Evolutionary conservation across 768 basidiomycete species (phyloP).

Genomic region (Russula ochroleuca): DNA sequence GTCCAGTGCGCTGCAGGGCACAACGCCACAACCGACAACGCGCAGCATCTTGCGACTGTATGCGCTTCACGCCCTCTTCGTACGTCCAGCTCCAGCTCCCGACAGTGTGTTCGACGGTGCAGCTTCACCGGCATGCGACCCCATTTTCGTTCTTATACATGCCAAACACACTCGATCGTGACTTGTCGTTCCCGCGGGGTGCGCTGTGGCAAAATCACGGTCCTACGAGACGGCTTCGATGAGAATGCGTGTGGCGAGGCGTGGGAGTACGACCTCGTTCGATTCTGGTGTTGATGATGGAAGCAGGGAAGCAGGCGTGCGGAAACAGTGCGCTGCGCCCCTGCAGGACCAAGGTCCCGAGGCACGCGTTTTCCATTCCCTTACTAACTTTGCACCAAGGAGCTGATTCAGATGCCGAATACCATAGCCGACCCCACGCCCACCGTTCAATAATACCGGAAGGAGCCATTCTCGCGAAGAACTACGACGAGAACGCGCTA

Average conservation of each 20-base stretch:
- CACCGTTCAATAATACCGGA: conserved; percentile 45
- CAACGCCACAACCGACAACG: conserved; percentile 66
- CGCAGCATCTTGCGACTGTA: conserved; percentile 77
- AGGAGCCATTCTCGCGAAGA: conserved; percentile 84
- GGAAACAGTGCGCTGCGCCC: conserved; percentile 60
- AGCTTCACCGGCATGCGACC: conserved; percentile 55
- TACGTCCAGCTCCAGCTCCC: conserved; percentile 58
- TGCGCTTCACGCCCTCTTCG: conserved; percentile 74
- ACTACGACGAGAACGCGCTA: conserved; percentile 88
- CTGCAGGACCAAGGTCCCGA: conserved; percentile 68
- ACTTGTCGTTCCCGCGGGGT: conserved; percentile 90
- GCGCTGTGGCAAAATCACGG: conserved; percentile 94
- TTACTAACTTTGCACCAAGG: background rate
- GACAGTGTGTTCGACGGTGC: conserved; percentile 35
- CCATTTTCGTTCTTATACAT: conserved; percentile 83
- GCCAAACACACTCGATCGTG: conserved; percentile 90
- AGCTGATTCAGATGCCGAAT: no score
- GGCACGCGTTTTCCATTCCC: background rate
- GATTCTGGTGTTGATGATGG: conserved; percentile 36
- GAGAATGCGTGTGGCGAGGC: conserved; percentile 73
- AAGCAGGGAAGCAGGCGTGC: conserved; percentile 50
- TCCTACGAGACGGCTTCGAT: conserved; percentile 89
- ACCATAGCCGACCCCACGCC: no score
- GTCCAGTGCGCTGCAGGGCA: conserved; percentile 55
- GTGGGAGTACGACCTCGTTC: conserved; percentile 63